These are phyloP conservation scores for Aspergillus glaucus DNA, from an alignment of 2,329 filamentous ascomycete species.

Conservation along the genomic window DNA sequence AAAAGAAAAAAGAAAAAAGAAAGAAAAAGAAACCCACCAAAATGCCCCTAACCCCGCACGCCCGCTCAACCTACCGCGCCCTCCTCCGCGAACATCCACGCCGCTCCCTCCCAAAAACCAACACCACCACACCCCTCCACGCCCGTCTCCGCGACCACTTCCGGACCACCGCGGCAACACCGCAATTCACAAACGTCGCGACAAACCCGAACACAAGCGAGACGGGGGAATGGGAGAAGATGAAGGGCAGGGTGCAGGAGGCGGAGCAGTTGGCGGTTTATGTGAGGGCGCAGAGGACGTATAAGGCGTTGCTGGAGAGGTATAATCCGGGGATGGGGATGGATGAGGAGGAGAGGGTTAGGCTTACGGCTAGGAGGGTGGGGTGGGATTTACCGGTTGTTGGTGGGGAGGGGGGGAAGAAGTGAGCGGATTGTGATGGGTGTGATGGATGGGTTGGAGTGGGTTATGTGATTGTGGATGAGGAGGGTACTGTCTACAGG, in stretches of 20 bases:
- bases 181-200: constrained; percentile 9
- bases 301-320: constrained; percentile 73
- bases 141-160: constrained; percentile 61
- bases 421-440: background rate
- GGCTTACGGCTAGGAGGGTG: constrained; percentile 76
- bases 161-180: constrained; percentile 28
- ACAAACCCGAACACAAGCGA: constrained; percentile 19
- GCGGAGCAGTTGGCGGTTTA: constrained; percentile 78
- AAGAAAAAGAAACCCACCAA: background rate
- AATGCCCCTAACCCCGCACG: constrained; percentile 28
- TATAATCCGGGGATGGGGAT: constrained; percentile 93
- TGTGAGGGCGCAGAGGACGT: constrained; percentile 76
- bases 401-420: constrained; percentile 28
- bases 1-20: constrained; percentile 14
- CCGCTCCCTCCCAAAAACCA: constrained; percentile 47
- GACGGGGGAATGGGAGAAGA: constrained; percentile 7
- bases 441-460: constrained; percentile 1
- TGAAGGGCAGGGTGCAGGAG: constrained; percentile 38
- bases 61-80: constrained; percentile 76
- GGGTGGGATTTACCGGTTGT: constrained; percentile 81
- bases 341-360: constrained; percentile 74
- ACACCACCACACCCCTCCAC: constrained; percentile 61
- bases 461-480: background rate
- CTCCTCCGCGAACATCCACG: constrained; percentile 84
- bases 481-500: background rate